phyloP scores from a whole-genome alignment of 441 rosid species.

The Populus hybrid region DNA sequence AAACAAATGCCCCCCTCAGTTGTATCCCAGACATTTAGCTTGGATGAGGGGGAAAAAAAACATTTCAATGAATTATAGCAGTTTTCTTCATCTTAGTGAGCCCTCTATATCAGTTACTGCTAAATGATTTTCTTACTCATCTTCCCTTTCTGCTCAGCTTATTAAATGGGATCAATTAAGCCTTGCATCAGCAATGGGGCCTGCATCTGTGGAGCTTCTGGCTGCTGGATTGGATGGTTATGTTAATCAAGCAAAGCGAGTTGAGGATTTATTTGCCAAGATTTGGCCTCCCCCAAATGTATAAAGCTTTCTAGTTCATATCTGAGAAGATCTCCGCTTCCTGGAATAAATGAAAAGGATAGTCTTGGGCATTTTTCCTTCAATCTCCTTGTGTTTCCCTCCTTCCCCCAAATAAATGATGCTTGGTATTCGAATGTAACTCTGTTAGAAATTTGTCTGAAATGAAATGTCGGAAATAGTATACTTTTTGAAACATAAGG shows the following conservation, averaged over 20 bases:
- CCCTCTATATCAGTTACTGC: background rate
- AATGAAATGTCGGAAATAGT: too few relatives aligned
- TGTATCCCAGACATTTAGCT: background rate
- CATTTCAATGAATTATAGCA: background rate
- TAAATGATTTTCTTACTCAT: background rate
- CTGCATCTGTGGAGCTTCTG: slow-evolving; percentile 87
- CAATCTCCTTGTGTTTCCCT: background rate
- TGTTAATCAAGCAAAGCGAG: slow-evolving; percentile 62
- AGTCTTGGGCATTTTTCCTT: background rate
- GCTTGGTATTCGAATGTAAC: background rate
- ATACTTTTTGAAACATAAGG: too few relatives aligned
- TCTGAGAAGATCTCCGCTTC: slow-evolving; percentile 8
- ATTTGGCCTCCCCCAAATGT: slow-evolving; percentile 99
- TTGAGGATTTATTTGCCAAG: slow-evolving; percentile 76
- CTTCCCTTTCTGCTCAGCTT: slow-evolving; percentile 43
- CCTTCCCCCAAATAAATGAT: background rate
- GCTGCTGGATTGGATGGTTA: slow-evolving; percentile 80
- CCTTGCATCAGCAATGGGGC: slow-evolving; percentile 86
- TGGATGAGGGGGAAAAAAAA: background rate
- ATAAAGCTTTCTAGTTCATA: slow-evolving; percentile 26
- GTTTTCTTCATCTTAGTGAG: background rate
- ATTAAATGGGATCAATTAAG: slow-evolving; percentile 79
- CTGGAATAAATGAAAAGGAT: slow-evolving; percentile 31
- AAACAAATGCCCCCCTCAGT: background rate
- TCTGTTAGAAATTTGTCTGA: background rate